Base-by-base conservation (phyloP, 1,284 basidiomycete genomes). In the Papiliotrema flavescens region DNA sequence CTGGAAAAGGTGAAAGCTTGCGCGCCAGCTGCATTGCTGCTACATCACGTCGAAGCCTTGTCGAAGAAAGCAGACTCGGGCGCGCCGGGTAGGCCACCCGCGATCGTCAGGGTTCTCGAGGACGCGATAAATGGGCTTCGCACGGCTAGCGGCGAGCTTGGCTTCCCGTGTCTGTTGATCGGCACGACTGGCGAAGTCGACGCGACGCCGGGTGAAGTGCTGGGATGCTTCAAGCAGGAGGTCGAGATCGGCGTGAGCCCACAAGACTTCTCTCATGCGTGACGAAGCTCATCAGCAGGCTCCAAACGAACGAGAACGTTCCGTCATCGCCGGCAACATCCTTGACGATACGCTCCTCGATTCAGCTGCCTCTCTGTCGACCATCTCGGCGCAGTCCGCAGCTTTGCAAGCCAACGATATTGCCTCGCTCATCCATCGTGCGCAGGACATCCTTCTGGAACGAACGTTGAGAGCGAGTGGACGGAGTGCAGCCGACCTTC, bases 321-420 rank as follows among this genome's bases (percentile, higher is more conserved):
- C 82, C 45, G 79, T 80, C 35, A 87, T 92, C 47, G 76, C 94
- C 17, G 61, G 77, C 4, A 78, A 79, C 6, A 66, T 85, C 15
- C 74, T 90, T 5, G 58, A 69, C 1, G 73, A 76, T 4, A 73
- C 77, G 26, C 59, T 70, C 0, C 69, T 95, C 24, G 84, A 86
- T 0, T 83, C 87, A 0, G 96, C 98, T 75, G 86, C 96, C 0
- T 87, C 87, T 13, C 62, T 94, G 24, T 75, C 79, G 44, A 75
- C 78, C 15, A 70, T 98, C 4, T 92, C 96, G 2, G 84, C 84
- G 3, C 90, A 96, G 71, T 96, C 94, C 2, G 96, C 96, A 8
- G 93, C 93, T 1, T 80, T 99, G 11, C 85, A 93, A 36, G 89
- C 92, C 1, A 83, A 81, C 13, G 95, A 98, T 74, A 80, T 98